Evolutionary conservation across 257 asterid genomes (phyloP).

Genomic region (Cynanchum wilfordii): DNA sequence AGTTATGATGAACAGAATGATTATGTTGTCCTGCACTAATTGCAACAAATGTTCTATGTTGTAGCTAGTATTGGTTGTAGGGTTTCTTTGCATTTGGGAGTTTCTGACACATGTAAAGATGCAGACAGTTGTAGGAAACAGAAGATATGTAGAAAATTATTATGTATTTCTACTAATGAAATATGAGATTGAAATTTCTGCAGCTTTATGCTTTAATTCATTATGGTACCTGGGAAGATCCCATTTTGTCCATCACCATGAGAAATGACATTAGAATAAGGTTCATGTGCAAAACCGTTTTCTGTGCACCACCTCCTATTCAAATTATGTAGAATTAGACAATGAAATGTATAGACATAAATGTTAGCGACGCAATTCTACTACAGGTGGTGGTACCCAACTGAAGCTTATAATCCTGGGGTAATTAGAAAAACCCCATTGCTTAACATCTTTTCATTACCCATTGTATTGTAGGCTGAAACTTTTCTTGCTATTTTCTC

Average conservation of each 20-base stretch:
- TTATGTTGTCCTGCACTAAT: constrained; percentile 17
- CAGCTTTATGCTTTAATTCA: background rate
- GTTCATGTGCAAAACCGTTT: background rate
- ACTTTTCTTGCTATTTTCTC: no score
- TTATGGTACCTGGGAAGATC: background rate
- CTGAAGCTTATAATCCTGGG: no score
- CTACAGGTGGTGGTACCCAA: no score
- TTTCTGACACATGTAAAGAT: constrained; percentile 28
- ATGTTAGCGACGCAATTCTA: no score
- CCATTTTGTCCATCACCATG: background rate
- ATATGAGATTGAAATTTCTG: constrained; percentile 11
- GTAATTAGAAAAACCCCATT: no score
- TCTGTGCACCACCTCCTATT: background rate
- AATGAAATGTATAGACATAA: background rate
- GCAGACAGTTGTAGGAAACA: constrained; percentile 21
- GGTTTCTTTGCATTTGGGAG: constrained; percentile 7
- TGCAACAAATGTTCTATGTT: constrained; percentile 21
- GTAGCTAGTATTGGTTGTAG: constrained; percentile 9
- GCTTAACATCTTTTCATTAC: no score
- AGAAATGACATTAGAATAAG: no score
- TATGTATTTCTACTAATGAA: background rate
- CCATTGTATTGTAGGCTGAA: no score
- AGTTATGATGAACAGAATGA: constrained; percentile 18
- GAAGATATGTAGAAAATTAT: constrained; percentile 13
- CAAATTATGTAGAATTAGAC: background rate